Evolutionary conservation across 2,329 filamentous ascomycete genomes (phyloP), one percentile per base, ranked within the genome.

Genomic region (Tolypocladium capitatum): DNA sequence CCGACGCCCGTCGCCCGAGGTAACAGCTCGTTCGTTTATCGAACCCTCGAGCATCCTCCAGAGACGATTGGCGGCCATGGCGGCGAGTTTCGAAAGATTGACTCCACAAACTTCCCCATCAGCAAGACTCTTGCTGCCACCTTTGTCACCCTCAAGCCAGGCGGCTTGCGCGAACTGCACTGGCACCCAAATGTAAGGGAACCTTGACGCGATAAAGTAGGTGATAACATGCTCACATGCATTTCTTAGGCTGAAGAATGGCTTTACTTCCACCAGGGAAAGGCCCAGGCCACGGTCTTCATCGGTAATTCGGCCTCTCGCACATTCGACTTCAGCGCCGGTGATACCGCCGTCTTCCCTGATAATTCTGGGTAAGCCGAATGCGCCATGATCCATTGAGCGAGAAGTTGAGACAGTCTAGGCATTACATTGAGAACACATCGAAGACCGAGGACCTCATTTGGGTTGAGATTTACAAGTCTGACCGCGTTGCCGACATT

Each of bases 391-490:
- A 14, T n/a, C 6, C 10, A 20, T 27, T 6, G 18, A 42, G 14
- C 11, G 4, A n/a, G 32, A 34, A 35, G 2, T 2, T 30, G 9
- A 24, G 31, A 7, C 35, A 13, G 5, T 21, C 2, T 32, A 67
- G 80, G 0, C 82, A 85, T 55, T 85, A 84, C 55, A 80, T 86
- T 48, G 80, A 84, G 54, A 86, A 85, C 59, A 80, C 74, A 0
- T 81, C 77, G 0, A 67, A 78, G 2, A 76, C 72, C 0, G 77
- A 84, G 51, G 77, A 81, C 45, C 67, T 86, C 4, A 70, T 81
- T 5, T 84, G 78, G 75, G 75, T 85, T 30, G 82, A 85, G 59
- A 74, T 85, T 18, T 85, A 83, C 68, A 83, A 82, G 65, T 76
- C 74, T 38, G 79, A 84, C 51, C 72, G 75, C 2, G 79, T 85